Percentiles rank a stretch among this genome's conserved stretches.
Evolutionary conservation across 164 flowering plant species (phyloP).

Genomic region (Brasenia schreberi): DNA sequence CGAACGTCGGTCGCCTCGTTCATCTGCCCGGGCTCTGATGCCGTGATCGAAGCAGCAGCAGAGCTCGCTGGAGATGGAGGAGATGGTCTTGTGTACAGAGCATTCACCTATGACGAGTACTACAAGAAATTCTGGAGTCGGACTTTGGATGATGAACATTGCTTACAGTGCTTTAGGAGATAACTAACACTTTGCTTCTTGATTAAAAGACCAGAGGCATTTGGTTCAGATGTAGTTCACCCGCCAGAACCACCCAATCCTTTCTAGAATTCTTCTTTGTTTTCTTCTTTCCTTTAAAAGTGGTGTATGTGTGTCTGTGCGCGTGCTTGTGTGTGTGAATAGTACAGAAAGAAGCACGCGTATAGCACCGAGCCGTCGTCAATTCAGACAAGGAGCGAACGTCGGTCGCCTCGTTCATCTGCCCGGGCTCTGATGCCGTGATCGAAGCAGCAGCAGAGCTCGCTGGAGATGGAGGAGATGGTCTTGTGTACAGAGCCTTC

Average conservation of each 20-base stretch:
- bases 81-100: constrained; percentile 25
- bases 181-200: background rate
- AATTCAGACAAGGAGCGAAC: constrained; percentile 44
- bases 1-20: constrained; percentile 70
- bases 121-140: constrained; percentile 71
- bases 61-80: constrained; percentile 17
- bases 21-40: constrained; percentile 45
- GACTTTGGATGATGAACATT: constrained; percentile 52
- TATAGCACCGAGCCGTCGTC: constrained; percentile 66
- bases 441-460: constrained; percentile 38
- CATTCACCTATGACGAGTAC: constrained; percentile 65
- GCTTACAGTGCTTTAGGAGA: constrained; percentile 57
- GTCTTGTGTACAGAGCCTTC: constrained; percentile 31
- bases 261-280: no score
- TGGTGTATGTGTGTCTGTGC: no score
- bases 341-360: constrained; percentile 13
- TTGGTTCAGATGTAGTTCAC: no score
- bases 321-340: no score
- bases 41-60: constrained; percentile 39
- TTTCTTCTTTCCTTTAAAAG: no score
- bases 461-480: constrained; percentile 13
- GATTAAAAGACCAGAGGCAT: no score
- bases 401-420: constrained; percentile 66
- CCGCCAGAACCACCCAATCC: no score
- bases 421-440: constrained; percentile 40